These are phyloP conservation scores for Neurospora sp. DNA, from an alignment of 495 filamentous ascomycete genomes.

Conservation along the genomic window DNA sequence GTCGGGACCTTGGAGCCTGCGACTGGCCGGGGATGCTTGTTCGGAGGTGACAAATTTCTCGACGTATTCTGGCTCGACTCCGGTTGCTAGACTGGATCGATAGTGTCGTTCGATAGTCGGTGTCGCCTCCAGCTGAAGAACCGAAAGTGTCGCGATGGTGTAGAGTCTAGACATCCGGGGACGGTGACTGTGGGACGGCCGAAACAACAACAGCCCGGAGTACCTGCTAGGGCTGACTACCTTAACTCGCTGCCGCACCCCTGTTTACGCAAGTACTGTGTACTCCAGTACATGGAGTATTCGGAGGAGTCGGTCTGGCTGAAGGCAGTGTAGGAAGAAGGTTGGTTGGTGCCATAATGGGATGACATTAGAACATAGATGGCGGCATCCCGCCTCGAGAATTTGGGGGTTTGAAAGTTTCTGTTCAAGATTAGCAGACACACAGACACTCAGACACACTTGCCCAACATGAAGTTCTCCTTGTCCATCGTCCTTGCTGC, in stretches of 20 bases:
- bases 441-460: background rate
- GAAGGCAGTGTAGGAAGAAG: background rate
- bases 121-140: background rate
- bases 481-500: background rate
- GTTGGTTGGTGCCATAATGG: background rate
- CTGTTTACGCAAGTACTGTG: background rate
- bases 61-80: background rate
- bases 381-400: background rate
- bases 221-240: background rate
- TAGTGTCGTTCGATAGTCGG: background rate
- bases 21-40: background rate
- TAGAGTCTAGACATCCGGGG: background rate
- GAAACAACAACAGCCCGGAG: background rate
- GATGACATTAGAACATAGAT: background rate
- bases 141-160: background rate
- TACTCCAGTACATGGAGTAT: background rate
- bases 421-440: background rate
- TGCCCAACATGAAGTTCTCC: conserved; percentile 6
- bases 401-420: background rate
- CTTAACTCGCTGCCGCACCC: background rate
- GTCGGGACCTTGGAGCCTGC: background rate
- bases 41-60: background rate
- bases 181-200: background rate
- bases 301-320: background rate
- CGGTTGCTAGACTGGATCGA: background rate